Evolutionary conservation across 2,329 filamentous ascomycete genomes (phyloP), one percentile per base, ranked within the genome.

Genomic region (Fusarium nematophilum): DNA sequence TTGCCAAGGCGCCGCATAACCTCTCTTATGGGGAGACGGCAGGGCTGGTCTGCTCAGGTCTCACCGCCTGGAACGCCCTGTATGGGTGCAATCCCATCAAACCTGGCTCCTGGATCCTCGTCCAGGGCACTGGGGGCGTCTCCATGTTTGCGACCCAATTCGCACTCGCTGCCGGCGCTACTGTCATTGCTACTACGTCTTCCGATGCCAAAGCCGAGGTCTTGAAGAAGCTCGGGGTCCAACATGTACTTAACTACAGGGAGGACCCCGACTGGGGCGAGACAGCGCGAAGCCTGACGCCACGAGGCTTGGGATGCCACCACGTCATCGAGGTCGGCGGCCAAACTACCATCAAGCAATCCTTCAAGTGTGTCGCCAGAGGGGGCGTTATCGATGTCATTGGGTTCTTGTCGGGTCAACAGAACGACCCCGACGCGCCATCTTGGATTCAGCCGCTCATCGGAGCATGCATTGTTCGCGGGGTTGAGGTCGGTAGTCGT

Each of bases 261-360:
- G 76, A 80, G 29, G 79, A 79, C 31, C 54, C 73, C 0, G 77
- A 81, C 63, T 87, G 85, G 84, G 84, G 84, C 31, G 76, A 81
- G 68, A 77, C 77, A 6, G 84, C 82, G 0, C 79, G 79, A 59
- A 75, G 73, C 43, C 70, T 86, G 5, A 85, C 83, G 0, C 75
- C 78, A 0, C 67, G 72, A 9, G 73, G 73, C 1, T 31, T 18
- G 14, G 85, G 85, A 10, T 80, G 85, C 3, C 75, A 85, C 59
- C 76, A 83, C 53, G 73, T 87, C 33, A 67, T 87, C 26, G 85
- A 88, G 67, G 82, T 86, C 5, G 85, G 84, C 18, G 84, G 84
- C 0, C 76, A 78, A 0, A 76, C 72, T 9, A 86, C 83, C 2
- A 75, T 86, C 66, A 72, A 72, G 11, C 79, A 83, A 66, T 47